These are phyloP conservation scores for Pseudomicrostroma phylloplanum DNA, from an alignment of 1,284 basidiomycete genomes.

Conservation along the genomic window DNA sequence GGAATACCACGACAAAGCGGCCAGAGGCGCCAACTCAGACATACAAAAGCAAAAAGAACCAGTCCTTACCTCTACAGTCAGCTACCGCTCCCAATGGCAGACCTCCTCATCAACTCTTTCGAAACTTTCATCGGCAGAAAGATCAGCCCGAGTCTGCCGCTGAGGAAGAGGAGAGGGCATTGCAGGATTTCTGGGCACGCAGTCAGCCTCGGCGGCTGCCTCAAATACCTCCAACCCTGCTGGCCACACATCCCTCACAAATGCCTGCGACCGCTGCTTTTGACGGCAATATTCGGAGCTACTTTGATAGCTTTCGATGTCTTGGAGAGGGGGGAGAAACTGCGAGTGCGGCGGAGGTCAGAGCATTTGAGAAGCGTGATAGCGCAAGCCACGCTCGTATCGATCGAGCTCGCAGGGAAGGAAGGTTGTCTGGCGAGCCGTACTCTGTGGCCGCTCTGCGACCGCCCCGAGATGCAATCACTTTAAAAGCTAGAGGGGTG, in stretches of 20 bases:
- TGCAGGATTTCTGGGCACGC: neutral
- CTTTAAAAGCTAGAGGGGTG: neutral
- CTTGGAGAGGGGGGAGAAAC: neutral
- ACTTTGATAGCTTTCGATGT: slow-evolving; percentile 1
- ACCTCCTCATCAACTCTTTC: no score
- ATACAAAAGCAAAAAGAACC: no score
- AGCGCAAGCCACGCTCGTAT: slow-evolving; percentile 1
- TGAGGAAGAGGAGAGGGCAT: neutral
- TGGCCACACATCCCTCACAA: neutral
- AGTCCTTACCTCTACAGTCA: no score
- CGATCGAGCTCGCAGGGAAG: slow-evolving; percentile 3
- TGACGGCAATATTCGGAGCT: neutral
- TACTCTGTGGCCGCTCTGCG: neutral
- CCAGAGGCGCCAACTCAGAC: no score
- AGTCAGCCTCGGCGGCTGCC: neutral
- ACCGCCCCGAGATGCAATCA: neutral
- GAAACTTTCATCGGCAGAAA: no score
- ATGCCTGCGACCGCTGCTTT: neutral
- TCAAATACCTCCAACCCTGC: neutral
- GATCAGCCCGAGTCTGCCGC: no score
- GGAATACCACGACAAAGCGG: no score
- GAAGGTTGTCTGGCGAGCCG: slow-evolving; percentile 3
- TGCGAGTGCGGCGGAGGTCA: slow-evolving; percentile 1
- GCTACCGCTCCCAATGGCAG: no score
- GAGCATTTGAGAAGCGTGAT: neutral